phyloP scores from a whole-genome alignment of 208 protist species.

The Tritrichomonas musculus region DNA sequence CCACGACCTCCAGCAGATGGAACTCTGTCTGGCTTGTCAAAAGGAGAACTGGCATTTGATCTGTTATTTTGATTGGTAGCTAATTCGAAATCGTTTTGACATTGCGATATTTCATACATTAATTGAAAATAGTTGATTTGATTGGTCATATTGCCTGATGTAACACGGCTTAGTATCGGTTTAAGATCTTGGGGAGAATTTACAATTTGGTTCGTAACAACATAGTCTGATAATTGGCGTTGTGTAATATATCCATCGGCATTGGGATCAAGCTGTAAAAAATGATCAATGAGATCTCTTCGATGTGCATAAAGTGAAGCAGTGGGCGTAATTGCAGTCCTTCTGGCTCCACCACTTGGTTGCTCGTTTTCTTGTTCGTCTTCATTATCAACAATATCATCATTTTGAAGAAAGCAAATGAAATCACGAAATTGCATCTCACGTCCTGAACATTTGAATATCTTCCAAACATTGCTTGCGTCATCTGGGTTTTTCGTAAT shows the following conservation, averaged over 20 bases:
- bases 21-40: background rate
- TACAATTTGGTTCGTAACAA: background rate
- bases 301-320: background rate
- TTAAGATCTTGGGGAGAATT: background rate
- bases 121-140: background rate
- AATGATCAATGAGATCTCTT: background rate
- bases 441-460: background rate
- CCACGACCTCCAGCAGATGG: background rate
- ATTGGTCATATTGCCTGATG: background rate
- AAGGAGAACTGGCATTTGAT: background rate
- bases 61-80: too few relatives aligned
- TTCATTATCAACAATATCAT: background rate
- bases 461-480: background rate
- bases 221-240: background rate
- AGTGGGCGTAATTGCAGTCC: background rate
- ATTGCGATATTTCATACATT: background rate
- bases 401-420: background rate
- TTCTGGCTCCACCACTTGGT: too few relatives aligned
- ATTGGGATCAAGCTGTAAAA: background rate
- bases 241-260: background rate
- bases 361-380: background rate
- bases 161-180: background rate
- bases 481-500: conserved; percentile 16
- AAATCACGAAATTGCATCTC: conserved; percentile 1
- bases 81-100: too few relatives aligned